Conservation (phyloP, 2,329 filamentous ascomycete genomes). For the Colletotrichum sojae region DNA sequence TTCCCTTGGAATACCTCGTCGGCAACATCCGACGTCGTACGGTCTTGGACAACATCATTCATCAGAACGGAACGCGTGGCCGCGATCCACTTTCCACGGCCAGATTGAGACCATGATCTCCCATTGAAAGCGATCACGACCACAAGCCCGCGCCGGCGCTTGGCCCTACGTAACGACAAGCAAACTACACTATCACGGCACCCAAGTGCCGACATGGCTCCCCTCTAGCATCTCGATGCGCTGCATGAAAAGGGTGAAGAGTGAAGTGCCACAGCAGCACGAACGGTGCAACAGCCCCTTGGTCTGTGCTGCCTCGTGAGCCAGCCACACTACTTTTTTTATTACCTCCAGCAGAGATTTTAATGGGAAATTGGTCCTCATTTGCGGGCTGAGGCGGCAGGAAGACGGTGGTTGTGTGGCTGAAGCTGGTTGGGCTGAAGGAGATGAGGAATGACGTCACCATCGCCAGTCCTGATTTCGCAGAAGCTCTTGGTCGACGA, state of each 20-base stretch:
- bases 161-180: slow-evolving; percentile 22
- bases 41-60: slow-evolving; percentile 34
- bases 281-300: slow-evolving; percentile 11
- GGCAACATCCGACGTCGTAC: slow-evolving; percentile 4
- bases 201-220: slow-evolving; percentile 14
- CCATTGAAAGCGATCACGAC: slow-evolving; percentile 4
- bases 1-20: not conserved
- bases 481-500: not conserved
- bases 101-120: slow-evolving; percentile 14
- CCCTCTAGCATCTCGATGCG: not conserved
- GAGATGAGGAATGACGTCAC: slow-evolving; percentile 33
- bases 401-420: slow-evolving; percentile 27
- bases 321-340: not conserved
- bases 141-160: slow-evolving; percentile 5
- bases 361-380: slow-evolving; percentile 16
- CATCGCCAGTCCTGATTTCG: not conserved
- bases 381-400: slow-evolving; percentile 4
- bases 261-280: not conserved
- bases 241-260: no score
- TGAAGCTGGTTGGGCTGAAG: slow-evolving; percentile 33
- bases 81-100: slow-evolving; percentile 9
- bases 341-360: not conserved
- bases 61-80: slow-evolving; percentile 22
- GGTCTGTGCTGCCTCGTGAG: not conserved
- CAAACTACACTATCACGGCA: not conserved